Conservation (phyloP, 2,329 filamentous ascomycete species). For the Falciphora oryzae region DNA sequence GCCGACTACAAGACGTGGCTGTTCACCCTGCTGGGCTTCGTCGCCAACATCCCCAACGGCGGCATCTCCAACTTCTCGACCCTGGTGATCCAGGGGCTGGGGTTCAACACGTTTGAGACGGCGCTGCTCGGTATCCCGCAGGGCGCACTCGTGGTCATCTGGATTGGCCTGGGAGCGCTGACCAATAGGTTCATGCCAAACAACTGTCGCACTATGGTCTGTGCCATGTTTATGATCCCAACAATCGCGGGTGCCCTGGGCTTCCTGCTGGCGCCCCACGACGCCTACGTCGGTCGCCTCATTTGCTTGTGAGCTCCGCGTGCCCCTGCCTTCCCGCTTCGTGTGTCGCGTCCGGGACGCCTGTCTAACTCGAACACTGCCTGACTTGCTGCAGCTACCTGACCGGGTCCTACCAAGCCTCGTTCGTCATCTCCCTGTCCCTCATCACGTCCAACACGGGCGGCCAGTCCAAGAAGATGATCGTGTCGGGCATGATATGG, state of each 20-base stretch:
- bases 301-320: slow-evolving; percentile 41
- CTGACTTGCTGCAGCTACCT: slow-evolving; percentile 21
- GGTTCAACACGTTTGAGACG: slow-evolving; percentile 37
- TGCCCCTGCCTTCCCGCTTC: not conserved
- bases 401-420: slow-evolving; percentile 33
- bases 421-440: slow-evolving; percentile 34
- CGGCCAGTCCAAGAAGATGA: slow-evolving; percentile 58
- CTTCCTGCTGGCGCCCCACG: slow-evolving; percentile 43
- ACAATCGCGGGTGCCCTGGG: slow-evolving; percentile 55
- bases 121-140: slow-evolving; percentile 33
- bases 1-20: slow-evolving; percentile 54
- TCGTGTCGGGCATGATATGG: slow-evolving; percentile 57
- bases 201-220: slow-evolving; percentile 46
- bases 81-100: slow-evolving; percentile 54
- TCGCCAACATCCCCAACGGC: slow-evolving; percentile 51
- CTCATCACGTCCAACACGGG: slow-evolving; percentile 44
- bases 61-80: slow-evolving; percentile 56
- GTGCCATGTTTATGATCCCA: slow-evolving; percentile 50
- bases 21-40: slow-evolving; percentile 47
- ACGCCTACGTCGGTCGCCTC: slow-evolving; percentile 46
- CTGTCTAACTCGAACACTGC: slow-evolving; percentile 12
- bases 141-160: slow-evolving; percentile 30
- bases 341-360: not conserved
- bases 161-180: slow-evolving; percentile 36
- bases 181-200: slow-evolving; percentile 32